Percentiles rank a stretch among this genome's conserved stretches.
These are phyloP conservation scores for Actinomucor elegans DNA, from an alignment of 371 early-diverging fungal species.

Conservation along the genomic window DNA sequence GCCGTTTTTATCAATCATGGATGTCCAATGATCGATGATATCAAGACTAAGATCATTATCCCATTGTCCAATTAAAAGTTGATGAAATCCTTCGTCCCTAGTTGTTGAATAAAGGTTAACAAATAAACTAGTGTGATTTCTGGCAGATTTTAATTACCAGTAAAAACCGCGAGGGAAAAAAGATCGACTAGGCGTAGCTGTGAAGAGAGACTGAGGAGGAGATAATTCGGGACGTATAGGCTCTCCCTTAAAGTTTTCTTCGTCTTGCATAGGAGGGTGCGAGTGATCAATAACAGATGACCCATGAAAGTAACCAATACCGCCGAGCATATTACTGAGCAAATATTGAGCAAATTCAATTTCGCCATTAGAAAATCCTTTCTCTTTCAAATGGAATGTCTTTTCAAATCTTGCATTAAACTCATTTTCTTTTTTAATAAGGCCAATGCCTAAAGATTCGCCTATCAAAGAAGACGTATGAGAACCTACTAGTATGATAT, in stretches of 20 bases:
- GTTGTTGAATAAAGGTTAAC: not conserved
- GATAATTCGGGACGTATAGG: slow-evolving; percentile 61
- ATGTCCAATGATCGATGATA: slow-evolving; percentile 80
- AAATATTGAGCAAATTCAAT: slow-evolving; percentile 74
- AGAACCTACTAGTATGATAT: too few relatives aligned
- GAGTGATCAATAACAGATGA: slow-evolving; percentile 50
- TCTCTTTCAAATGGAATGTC: slow-evolving; percentile 65
- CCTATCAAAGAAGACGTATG: too few relatives aligned
- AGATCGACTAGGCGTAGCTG: slow-evolving; percentile 88
- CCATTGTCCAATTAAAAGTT: slow-evolving; percentile 83
- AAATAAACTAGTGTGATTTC: too few relatives aligned
- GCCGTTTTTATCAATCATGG: slow-evolving; percentile 80
- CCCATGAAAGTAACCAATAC: slow-evolving; percentile 79
- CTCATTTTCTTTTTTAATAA: slow-evolving; percentile 23
- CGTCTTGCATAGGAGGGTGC: slow-evolving; percentile 42
- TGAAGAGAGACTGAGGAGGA: slow-evolving; percentile 70
- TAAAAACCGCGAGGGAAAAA: slow-evolving; percentile 96
- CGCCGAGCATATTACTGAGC: slow-evolving; percentile 87
- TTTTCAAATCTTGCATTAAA: slow-evolving; percentile 81
- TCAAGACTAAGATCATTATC: slow-evolving; percentile 86
- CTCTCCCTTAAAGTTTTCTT: slow-evolving; percentile 57
- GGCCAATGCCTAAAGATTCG: slow-evolving; percentile 20
- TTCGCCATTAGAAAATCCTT: slow-evolving; percentile 62
- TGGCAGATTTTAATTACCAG: slow-evolving; percentile 68
- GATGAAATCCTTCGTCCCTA: slow-evolving; percentile 95